These are phyloP conservation scores for Vararia minispora DNA, from an alignment of 768 basidiomycete genomes.

Conservation along the genomic window DNA sequence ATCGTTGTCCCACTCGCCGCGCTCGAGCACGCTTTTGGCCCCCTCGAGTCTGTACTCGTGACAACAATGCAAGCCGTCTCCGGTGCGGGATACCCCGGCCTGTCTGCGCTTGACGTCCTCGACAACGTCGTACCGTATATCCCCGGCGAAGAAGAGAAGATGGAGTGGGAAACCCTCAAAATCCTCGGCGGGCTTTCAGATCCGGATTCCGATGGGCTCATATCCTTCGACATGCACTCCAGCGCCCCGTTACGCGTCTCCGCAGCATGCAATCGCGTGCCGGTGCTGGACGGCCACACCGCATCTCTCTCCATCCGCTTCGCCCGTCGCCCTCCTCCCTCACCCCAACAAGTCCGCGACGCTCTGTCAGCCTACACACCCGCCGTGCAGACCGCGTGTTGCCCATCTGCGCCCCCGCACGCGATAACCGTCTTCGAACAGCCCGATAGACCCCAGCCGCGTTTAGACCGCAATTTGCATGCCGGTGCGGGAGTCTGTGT, in stretches of 20 bases:
- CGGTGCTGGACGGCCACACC: conserved; percentile 92
- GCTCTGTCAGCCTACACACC: conserved; percentile 66
- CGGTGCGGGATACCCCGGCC: conserved; percentile 95
- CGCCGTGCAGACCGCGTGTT: conserved; percentile 62
- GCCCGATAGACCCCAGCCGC: conserved; percentile 85
- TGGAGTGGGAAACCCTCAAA: conserved; percentile 98
- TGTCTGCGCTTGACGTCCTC: conserved; percentile 79
- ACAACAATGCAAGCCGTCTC: conserved; percentile 98
- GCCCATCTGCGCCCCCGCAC: conserved; percentile 77
- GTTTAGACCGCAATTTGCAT: conserved; percentile 84
- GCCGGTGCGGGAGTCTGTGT: conserved; percentile 87
- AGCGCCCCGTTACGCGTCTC: conserved; percentile 77
- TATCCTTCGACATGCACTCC: conserved; percentile 78
- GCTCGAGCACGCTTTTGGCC: conserved; percentile 84
- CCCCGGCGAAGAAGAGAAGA: conserved; percentile 90
- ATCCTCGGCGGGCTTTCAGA: conserved; percentile 78
- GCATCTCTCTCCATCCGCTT: conserved; percentile 87
- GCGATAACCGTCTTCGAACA: conserved; percentile 91
- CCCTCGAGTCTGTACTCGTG: conserved; percentile 83
- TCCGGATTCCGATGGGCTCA: conserved; percentile 39
- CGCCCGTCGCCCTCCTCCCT: conserved; percentile 65
- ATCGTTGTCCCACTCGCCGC: conserved; percentile 86
- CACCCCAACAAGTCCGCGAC: conserved; percentile 77
- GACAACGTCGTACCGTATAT: conserved; percentile 97
- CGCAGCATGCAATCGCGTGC: conserved; percentile 89